phyloP scores from a whole-genome alignment of 257 asterid genomes.

The Gynochthodes officinalis region DNA sequence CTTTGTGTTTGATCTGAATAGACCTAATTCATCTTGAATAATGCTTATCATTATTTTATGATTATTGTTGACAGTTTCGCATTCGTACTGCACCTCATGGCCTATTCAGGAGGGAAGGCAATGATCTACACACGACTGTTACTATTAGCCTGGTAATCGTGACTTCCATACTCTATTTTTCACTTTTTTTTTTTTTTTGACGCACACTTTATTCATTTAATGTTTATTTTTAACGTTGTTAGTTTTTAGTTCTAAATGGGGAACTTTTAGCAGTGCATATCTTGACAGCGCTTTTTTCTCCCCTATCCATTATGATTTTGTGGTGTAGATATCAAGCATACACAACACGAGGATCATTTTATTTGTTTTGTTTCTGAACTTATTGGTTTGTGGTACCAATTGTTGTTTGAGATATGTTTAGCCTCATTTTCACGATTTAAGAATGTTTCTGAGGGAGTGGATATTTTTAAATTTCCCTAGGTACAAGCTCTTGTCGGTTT shows the following conservation, averaged over 20 bases:
- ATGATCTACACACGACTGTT: slow-evolving; percentile 75
- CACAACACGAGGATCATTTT: neutral
- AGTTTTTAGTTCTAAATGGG: neutral
- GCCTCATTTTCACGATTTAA: no score
- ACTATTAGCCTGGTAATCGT: slow-evolving; percentile 74
- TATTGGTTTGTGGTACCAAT: neutral
- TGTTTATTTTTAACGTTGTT: neutral
- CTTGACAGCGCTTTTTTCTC: neutral
- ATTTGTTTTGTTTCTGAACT: neutral
- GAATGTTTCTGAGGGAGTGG: no score
- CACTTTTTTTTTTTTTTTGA: no score
- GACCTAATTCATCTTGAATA: neutral
- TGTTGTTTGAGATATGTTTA: neutral
- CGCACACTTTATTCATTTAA: neutral
- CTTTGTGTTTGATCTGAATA: slow-evolving; percentile 5
- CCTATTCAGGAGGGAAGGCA: slow-evolving; percentile 80
- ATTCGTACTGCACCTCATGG: slow-evolving; percentile 90
- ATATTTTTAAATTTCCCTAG: slow-evolving; percentile 32
- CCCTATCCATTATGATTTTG: neutral
- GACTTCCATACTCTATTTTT: neutral
- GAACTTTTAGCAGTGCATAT: neutral
- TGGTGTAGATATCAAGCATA: neutral
- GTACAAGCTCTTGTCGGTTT: slow-evolving; percentile 98
- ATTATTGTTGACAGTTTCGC: slow-evolving; percentile 55
- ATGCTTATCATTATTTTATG: slow-evolving; percentile 17